Base-by-base conservation (phyloP, 192 early-diverging fungal species). In the Diversispora epigaea region DNA sequence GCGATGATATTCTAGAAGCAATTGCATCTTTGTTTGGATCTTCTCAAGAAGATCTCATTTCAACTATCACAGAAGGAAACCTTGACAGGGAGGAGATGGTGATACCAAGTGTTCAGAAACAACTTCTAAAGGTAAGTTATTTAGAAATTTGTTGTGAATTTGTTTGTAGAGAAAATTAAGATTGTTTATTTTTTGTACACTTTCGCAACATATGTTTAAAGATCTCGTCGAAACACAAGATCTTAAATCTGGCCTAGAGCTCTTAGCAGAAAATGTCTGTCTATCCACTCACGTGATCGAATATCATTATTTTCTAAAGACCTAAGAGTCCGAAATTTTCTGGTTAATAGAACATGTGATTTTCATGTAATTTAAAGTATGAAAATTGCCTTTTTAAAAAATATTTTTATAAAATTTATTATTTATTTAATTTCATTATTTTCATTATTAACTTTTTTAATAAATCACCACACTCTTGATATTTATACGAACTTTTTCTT, bases 191-290 rank as follows among this genome's bases (percentile, higher is more conserved):
- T 21, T 40, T 62, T 62, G 60, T 62, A 22, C 15, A 46, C 15
- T 45, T 66, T 46, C 32, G 64, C 5, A 19, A 66, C 40, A 8
- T 66, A 66, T 41, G 64, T 8, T 66, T 39, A n/a, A 66, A 66
- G 4, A 66, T 66, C 6, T 14, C 43, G n/a, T 66, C 14, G 43
- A 66, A 66, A 66, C 0, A 66, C 64, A 66, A 66, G 45, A 66
- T 66, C 15, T 66, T 66, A 44, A 66, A 66, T 46, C 64, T 4
- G 11, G 64, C 64, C n/a, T 66, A 66, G n/a, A n/a, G n/a, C n/a
- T n/a, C n/a, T n/a, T n/a, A n/a, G n/a, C n/a, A n/a, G n/a, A n/a
- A n/a, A n/a, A n/a, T n/a, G n/a, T n/a, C n/a, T n/a, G n/a, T n/a
- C n/a, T n/a, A n/a, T n/a, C n/a, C n/a, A n/a, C n/a, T n/a, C n/a